Conservation (phyloP, 192 early-diverging fungal genomes). For the Coemansia erecta region DNA sequence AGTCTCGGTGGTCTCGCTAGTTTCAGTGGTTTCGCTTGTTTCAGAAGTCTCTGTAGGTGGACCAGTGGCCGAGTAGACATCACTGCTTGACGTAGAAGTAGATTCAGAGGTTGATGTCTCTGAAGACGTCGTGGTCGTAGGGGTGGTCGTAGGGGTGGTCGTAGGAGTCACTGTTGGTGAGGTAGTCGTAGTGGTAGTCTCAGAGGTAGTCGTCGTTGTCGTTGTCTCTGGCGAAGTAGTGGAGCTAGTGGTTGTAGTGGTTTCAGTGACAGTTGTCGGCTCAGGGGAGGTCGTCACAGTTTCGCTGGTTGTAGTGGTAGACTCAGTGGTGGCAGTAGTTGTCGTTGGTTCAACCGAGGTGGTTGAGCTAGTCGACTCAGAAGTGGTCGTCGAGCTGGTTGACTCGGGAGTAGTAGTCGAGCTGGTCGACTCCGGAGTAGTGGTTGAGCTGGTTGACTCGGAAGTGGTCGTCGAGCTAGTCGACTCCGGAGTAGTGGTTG, state of each 20-base stretch:
- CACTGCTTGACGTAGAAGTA: background rate
- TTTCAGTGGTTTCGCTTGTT: background rate
- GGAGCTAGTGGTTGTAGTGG: constrained; percentile 1
- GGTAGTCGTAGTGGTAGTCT: constrained; percentile 8
- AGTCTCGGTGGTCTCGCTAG: background rate
- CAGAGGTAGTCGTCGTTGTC: background rate
- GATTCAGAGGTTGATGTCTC: background rate
- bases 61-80: background rate
- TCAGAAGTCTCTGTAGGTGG: background rate
- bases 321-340: no score
- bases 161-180: constrained; percentile 4
- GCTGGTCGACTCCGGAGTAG: background rate
- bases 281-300: no score
- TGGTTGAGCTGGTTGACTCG: background rate
- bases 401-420: background rate
- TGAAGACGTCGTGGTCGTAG: background rate
- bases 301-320: no score
- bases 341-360: no score
- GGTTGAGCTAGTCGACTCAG: background rate
- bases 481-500: background rate
- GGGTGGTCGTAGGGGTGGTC: background rate
- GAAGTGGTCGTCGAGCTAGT: constrained; percentile 1
- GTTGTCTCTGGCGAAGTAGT: background rate
- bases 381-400: constrained; percentile 1
- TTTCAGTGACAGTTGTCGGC: no score